Conservation (phyloP, 495 filamentous ascomycete species). For the Xylaria scruposa region DNA sequence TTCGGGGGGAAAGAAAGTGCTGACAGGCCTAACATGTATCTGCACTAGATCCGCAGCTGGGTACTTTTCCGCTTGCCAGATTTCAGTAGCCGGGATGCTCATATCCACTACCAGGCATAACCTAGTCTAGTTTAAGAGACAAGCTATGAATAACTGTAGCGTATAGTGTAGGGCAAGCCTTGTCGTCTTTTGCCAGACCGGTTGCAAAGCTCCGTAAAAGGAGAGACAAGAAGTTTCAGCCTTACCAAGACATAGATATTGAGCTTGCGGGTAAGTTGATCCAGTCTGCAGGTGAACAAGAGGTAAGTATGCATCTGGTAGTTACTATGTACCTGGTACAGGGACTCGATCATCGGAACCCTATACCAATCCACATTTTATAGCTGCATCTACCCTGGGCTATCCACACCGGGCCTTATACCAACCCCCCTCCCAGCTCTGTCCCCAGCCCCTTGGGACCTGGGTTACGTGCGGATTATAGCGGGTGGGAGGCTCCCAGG, state of each 20-base stretch:
- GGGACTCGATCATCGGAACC: neutral
- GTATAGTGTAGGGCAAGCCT: neutral
- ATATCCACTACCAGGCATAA: neutral
- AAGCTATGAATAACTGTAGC: constrained; percentile 5
- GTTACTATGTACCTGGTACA: constrained; percentile 11
- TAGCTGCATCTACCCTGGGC: constrained; percentile 16
- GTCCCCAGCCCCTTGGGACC: constrained; percentile 10
- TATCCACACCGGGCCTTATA: constrained; percentile 16
- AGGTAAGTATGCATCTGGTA: constrained; percentile 10
- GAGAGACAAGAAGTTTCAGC: constrained; percentile 19
- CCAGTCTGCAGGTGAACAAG: neutral
- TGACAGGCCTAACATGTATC: constrained; percentile 1
- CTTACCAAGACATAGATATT: neutral
- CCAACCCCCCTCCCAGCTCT: constrained; percentile 20
- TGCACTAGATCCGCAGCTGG: constrained; percentile 8
- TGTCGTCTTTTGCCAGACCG: neutral
- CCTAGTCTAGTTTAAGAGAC: neutral
- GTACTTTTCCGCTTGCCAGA: constrained; percentile 8
- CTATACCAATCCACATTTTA: constrained; percentile 21
- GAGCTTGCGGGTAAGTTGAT: neutral
- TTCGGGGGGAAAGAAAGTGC: constrained; percentile 13
- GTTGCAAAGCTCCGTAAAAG: neutral
- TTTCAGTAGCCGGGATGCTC: neutral
- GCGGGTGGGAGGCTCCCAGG: constrained; percentile 1
- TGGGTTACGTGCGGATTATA: neutral